These are phyloP conservation scores for Barnettozyma siamensis DNA, from an alignment of 805 yeast species.

Conservation along the genomic window DNA sequence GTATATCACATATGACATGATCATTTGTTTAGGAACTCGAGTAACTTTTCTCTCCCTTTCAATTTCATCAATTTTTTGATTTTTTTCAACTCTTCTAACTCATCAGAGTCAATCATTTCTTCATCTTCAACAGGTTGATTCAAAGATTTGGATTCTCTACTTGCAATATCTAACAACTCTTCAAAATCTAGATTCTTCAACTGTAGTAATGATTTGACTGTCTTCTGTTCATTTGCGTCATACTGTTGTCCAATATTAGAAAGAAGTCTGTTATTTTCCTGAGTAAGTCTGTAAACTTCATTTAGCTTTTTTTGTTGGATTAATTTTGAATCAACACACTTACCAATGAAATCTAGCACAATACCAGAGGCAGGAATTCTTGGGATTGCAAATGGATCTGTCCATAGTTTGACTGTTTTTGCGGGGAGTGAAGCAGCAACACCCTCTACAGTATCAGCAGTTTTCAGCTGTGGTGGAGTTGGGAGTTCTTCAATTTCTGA, in stretches of 20 bases:
- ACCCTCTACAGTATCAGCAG: constrained; percentile 29
- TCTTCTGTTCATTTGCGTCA: constrained; percentile 27
- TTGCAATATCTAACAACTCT: constrained; percentile 41
- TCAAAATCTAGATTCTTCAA: constrained; percentile 39
- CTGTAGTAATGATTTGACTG: constrained; percentile 27
- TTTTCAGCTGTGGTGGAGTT: constrained; percentile 32
- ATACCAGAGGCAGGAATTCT: constrained; percentile 65
- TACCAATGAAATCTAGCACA: constrained; percentile 60
- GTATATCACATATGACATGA: too few relatives aligned
- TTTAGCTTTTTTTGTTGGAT: constrained; percentile 29
- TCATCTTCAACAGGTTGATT: constrained; percentile 15
- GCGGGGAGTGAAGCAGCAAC: constrained; percentile 29
- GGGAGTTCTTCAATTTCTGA: constrained; percentile 26
- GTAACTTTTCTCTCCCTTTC: constrained; percentile 64
- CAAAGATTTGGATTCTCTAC: constrained; percentile 15
- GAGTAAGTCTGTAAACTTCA: constrained; percentile 29
- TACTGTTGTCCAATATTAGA: constrained; percentile 26
- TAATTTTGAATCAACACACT: constrained; percentile 33
- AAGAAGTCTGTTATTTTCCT: constrained; percentile 32
- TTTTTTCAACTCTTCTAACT: constrained; percentile 44
- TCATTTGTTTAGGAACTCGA: constrained; percentile 42
- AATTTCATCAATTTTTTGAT: constrained; percentile 56
- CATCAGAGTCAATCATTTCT: constrained; percentile 25
- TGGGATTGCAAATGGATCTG: constrained; percentile 44
- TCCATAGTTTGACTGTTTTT: constrained; percentile 22